These are phyloP conservation scores for Erythrophleum fordii DNA, from an alignment of 306 rosid species.

Conservation along the genomic window DNA sequence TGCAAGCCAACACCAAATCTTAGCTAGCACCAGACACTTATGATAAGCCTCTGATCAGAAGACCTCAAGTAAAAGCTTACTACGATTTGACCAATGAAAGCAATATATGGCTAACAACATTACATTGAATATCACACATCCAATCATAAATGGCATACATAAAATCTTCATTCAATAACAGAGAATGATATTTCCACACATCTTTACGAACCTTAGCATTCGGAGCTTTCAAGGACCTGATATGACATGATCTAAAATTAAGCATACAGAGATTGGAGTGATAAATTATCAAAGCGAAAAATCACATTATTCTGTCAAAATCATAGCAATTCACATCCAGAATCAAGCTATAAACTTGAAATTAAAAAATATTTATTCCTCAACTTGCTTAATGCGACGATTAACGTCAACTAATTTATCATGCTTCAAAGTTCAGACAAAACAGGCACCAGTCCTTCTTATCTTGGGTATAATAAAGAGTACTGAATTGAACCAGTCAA, in stretches of 20 bases:
- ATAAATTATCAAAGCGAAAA: neutral
- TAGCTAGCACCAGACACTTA: neutral
- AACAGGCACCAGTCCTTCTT: neutral
- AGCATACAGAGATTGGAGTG: neutral
- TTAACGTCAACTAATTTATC: neutral
- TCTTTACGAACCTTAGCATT: neutral
- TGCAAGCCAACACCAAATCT: neutral
- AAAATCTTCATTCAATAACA: conserved; percentile 6
- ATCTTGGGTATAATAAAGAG: neutral
- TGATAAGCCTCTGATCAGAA: neutral
- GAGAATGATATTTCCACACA: conserved; percentile 2
- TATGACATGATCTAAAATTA: neutral
- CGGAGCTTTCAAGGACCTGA: neutral
- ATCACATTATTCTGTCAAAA: neutral
- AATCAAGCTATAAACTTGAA: neutral
- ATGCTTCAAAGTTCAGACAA: neutral
- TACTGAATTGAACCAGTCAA: neutral
- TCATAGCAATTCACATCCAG: neutral
- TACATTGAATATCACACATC: neutral
- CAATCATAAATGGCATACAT: conserved; percentile 6
- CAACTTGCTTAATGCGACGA: neutral
- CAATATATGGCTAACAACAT: conserved; percentile 11
- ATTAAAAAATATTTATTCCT: neutral
- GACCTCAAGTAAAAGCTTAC: neutral
- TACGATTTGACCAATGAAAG: neutral